Evolutionary conservation across 805 yeast genomes (phyloP).

Genomic region (Candida orba): DNA sequence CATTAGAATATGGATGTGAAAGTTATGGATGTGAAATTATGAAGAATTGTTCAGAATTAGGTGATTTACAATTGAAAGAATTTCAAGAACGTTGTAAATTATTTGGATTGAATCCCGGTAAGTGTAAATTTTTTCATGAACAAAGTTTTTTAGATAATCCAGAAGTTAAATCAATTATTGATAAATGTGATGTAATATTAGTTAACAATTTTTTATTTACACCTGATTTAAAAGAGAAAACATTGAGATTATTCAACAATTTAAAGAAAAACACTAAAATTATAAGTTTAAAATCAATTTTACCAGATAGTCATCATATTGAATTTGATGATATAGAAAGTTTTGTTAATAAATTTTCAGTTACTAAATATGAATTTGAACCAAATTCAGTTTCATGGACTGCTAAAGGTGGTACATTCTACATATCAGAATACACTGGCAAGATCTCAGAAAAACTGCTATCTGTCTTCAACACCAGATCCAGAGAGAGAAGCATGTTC

Average conservation of each 20-base stretch:
- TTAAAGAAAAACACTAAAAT: slow-evolving; percentile 70
- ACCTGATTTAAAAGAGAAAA: slow-evolving; percentile 59
- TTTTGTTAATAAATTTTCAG: slow-evolving; percentile 57
- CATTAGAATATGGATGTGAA: slow-evolving; percentile 74
- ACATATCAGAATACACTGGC: slow-evolving; percentile 43
- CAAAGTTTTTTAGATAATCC: slow-evolving; percentile 68
- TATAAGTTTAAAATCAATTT: slow-evolving; percentile 71
- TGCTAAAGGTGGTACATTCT: slow-evolving; percentile 66
- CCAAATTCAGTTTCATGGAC: slow-evolving; percentile 87
- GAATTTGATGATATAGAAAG: slow-evolving; percentile 42
- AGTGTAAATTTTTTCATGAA: slow-evolving; percentile 48
- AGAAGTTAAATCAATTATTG: slow-evolving; percentile 45
- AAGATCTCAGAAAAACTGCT: slow-evolving; percentile 10
- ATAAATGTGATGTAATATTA: slow-evolving; percentile 62
- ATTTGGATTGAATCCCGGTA: slow-evolving; percentile 58
- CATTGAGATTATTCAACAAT: slow-evolving; percentile 56
- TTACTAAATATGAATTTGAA: slow-evolving; percentile 56
- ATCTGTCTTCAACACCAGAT: slow-evolving; percentile 30
- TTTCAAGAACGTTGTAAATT: slow-evolving; percentile 49
- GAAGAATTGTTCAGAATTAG: slow-evolving; percentile 70
- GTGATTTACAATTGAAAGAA: slow-evolving; percentile 52
- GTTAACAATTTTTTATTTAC: slow-evolving; percentile 84
- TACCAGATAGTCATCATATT: slow-evolving; percentile 67
- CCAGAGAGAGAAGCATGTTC: slow-evolving; percentile 15
- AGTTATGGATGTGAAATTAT: slow-evolving; percentile 90